Conservation (phyloP, 2,329 filamentous ascomycete genomes). For the Blastomyces parvus region DNA sequence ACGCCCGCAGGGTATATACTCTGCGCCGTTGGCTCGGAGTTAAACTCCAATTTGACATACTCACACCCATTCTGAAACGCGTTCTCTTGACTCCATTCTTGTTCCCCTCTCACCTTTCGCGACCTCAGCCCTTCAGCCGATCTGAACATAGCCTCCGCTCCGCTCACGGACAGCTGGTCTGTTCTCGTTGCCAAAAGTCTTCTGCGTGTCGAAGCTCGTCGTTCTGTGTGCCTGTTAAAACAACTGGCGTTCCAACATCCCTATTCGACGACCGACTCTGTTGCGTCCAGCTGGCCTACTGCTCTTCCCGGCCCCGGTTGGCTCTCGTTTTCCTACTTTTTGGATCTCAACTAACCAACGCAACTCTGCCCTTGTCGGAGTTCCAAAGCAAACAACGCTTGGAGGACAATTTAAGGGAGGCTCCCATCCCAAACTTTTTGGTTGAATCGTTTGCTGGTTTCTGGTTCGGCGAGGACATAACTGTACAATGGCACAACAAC, state of each 20-base stretch:
- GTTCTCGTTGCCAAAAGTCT: constrained; percentile 1
- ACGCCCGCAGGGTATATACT: neutral
- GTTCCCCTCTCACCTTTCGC: neutral
- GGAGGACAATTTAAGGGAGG: neutral
- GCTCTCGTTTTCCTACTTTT: neutral
- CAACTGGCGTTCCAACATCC: neutral
- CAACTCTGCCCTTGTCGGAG: neutral
- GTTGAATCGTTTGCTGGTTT: constrained; percentile 5
- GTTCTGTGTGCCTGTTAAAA: neutral
- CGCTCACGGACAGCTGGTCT: constrained; percentile 5
- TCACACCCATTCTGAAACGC: neutral
- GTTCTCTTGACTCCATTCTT: neutral
- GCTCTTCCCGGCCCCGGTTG: neutral
- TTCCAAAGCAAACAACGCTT: neutral
- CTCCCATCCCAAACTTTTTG: neutral
- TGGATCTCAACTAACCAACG: neutral
- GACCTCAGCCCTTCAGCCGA: neutral
- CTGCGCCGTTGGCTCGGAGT: neutral
- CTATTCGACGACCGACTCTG: neutral
- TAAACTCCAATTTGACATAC: neutral
- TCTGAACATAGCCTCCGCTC: neutral
- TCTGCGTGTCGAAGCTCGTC: neutral
- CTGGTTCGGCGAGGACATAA: neutral
- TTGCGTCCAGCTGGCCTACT: neutral
- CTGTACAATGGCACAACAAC: constrained; percentile 36